A percentile compares a stretch with the other conserved stretches of the same genome.
phyloP scores from a whole-genome alignment of 2,329 filamentous ascomycete genomes.

The Epicoccum sorghinum region DNA sequence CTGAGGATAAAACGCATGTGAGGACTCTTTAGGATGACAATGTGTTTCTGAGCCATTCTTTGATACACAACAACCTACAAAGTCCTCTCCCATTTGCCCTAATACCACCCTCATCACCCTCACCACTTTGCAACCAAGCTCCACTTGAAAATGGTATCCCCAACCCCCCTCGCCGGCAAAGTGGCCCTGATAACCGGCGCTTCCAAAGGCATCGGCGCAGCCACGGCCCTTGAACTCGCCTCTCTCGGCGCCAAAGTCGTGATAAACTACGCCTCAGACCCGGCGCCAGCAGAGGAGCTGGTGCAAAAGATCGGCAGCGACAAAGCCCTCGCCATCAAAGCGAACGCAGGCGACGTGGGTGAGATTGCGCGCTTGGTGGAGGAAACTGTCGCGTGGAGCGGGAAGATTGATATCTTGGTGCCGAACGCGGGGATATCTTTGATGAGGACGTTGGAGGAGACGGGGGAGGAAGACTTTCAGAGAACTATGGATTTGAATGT shows the following conservation, averaged over 20 bases:
- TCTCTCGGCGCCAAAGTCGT: constrained; percentile 52
- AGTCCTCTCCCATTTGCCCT: not conserved
- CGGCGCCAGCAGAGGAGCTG: constrained; percentile 60
- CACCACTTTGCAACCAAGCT: not conserved
- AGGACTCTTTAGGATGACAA: not conserved
- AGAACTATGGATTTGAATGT: constrained; percentile 66
- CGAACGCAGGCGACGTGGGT: constrained; percentile 56
- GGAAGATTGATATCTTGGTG: constrained; percentile 62
- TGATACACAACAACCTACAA: not conserved
- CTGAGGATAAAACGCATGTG: not conserved
- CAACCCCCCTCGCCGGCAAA: constrained; percentile 31
- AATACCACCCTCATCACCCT: not conserved
- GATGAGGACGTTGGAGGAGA: constrained; percentile 59
- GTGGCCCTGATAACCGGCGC: constrained; percentile 39
- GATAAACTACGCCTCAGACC: constrained; percentile 64
- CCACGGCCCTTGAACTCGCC: constrained; percentile 47
- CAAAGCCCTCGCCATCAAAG: constrained; percentile 61
- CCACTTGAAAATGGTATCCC: not conserved
- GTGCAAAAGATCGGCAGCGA: constrained; percentile 55
- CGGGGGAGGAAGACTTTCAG: constrained; percentile 68
- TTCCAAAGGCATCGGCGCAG: constrained; percentile 39
- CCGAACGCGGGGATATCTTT: constrained; percentile 63
- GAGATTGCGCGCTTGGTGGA: constrained; percentile 57
- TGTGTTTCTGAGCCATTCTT: not conserved
- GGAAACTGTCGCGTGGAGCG: constrained; percentile 42